Evolutionary conservation across 176 grass and related monocot species (phyloP).

Genomic region (Juncus inflexus): DNA sequence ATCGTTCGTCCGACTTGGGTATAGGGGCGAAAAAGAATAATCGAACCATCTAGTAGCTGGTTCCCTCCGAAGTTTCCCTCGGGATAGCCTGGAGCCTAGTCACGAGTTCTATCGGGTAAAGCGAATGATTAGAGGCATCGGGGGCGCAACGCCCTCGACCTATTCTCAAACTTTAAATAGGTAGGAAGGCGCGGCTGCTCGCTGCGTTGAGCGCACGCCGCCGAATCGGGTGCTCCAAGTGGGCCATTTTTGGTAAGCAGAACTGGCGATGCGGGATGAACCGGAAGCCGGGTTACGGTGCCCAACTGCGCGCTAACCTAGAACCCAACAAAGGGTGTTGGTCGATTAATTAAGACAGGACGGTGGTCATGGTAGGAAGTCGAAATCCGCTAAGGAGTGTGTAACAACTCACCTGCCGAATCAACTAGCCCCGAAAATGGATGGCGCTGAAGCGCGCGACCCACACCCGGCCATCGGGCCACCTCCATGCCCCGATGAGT

Average conservation of each 20-base stretch:
- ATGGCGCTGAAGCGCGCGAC: conserved; percentile 35
- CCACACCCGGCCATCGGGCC: no score
- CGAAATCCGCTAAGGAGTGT: no score
- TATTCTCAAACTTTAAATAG: conserved; percentile 97
- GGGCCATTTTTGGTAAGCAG: conserved; percentile 49
- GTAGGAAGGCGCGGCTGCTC: conserved; percentile 50
- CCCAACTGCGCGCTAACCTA: conserved; percentile 38
- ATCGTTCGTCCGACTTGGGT: conserved; percentile 65
- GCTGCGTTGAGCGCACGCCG: conserved; percentile 33
- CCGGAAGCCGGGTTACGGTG: conserved; percentile 30
- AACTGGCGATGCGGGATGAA: conserved; percentile 46
- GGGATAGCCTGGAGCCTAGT: conserved; percentile 48
- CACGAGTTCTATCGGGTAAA: conserved; percentile 38
- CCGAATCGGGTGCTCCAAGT: conserved; percentile 59
- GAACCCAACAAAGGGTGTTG: conserved; percentile 25
- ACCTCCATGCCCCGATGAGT: no score
- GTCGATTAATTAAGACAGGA: not conserved
- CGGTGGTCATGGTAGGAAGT: no score
- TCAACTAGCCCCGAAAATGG: conserved; percentile 54
- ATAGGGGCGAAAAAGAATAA: conserved; percentile 79
- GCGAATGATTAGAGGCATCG: conserved; percentile 87
- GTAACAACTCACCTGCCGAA: conserved; percentile 25
- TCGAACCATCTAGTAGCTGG: conserved; percentile 74
- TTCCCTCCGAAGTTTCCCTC: conserved; percentile 76
- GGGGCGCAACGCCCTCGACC: conserved; percentile 69